Conservation (phyloP, 192 early-diverging fungal species). For the Diversispora eburnea region DNA sequence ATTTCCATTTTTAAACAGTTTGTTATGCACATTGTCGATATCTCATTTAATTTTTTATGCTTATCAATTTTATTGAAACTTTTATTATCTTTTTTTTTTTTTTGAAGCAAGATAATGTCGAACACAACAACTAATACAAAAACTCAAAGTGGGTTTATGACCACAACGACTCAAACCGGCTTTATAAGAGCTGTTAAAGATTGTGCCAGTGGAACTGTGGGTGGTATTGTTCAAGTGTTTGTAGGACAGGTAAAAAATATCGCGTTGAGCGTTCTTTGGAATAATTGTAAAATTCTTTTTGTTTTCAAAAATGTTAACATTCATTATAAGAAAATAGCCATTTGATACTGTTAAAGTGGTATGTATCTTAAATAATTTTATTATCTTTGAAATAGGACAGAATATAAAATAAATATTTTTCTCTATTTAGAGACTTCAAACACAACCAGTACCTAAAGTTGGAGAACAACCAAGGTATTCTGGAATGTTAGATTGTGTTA, state of each 20-base stretch:
- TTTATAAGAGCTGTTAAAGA: constrained; percentile 63
- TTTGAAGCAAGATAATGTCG: no score
- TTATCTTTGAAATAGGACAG: neutral
- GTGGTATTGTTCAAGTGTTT: constrained; percentile 76
- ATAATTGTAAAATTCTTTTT: neutral
- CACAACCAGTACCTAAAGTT: constrained; percentile 66
- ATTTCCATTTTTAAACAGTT: no score
- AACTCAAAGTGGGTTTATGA: no score
- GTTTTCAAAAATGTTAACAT: neutral
- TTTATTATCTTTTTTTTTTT: no score
- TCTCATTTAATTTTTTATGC: no score
- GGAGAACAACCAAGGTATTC: constrained; percentile 64
- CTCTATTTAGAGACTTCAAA: constrained; percentile 75
- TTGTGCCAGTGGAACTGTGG: constrained; percentile 68
- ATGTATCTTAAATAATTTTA: constrained; percentile 28
- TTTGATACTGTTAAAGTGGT: constrained; percentile 83
- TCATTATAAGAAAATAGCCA: constrained; percentile 41
- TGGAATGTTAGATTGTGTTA: constrained; percentile 84
- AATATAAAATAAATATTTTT: neutral
- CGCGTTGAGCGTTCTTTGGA: neutral
- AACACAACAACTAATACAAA: no score
- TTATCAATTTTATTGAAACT: no score
- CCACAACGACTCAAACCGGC: no score
- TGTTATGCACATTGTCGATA: no score
- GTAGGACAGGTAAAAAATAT: constrained; percentile 55